Evolutionary conservation across 306 rosid genomes (phyloP), one percentile per base, ranked within the genome.

Genomic region (Datisca glomerata): DNA sequence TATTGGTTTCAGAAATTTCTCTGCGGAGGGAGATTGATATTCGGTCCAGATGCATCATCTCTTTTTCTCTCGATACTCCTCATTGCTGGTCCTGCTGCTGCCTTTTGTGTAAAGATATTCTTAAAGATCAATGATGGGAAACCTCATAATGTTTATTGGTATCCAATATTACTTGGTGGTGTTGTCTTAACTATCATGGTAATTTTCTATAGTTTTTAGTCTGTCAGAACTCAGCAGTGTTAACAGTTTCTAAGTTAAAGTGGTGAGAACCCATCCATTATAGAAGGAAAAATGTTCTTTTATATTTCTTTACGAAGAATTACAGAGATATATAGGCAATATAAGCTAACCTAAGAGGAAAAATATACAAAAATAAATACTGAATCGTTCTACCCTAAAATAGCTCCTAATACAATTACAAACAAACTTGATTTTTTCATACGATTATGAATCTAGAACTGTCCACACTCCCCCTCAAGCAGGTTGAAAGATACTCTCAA

Each of bases 1-100:
- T 41, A 56, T 65, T 22, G 17, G 37, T 67, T 10, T 29, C 83
- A 89, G 98, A 84, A 61, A 53, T 89, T 89, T 61, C 53, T 70
- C 50, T 89, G 86, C 53, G 75, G 91, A 5, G 98, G 98, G 55
- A 84, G 98, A 70, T 63, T 89, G 39, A 69, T 89, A 46, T 89
- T 89, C 44, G 98, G 98, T 46, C 98, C 98, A 5, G 98, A 89
- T 41, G 86, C 55, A 42, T 68, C 77, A 56, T 89, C 98, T 24
- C 54, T 89, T 57, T 41, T 75, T 45, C 79, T 89, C 52, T 80
- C 95, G 12, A 47, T 54, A 23, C 42, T 71, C 39, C 78, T 89
- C 53, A 73, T 89, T 45, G 71, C 64, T 17, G 84, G 53, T 33
- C 98, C 98, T 45, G 71, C 94, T 8, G 52, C 68, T 61, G 62